Evolutionary conservation across 306 rosid species (phyloP).

Genomic region (Quercus engelmannii): DNA sequence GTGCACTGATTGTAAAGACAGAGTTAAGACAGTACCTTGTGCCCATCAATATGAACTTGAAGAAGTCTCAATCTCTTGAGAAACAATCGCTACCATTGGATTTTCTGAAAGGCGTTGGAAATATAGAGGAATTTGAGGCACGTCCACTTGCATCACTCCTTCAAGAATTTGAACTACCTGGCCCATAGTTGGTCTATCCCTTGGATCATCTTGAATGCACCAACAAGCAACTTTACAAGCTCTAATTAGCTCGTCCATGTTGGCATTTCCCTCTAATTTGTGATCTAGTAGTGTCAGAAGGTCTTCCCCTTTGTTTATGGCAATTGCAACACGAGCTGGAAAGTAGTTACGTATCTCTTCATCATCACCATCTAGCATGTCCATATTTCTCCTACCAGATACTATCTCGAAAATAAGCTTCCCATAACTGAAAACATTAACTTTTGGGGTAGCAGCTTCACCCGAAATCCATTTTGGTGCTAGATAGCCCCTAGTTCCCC

Average conservation of each 20-base stretch:
- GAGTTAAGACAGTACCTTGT: too few species aligned
- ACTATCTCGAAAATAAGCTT: slow-evolving; percentile 53
- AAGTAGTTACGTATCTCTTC: slow-evolving; percentile 16
- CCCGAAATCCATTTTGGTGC: slow-evolving; percentile 68
- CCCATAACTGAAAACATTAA: slow-evolving; percentile 49
- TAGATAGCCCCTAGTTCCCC: slow-evolving; percentile 72
- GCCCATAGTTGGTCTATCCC: slow-evolving; percentile 28
- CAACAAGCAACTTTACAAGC: slow-evolving; percentile 45
- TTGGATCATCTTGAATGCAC: slow-evolving; percentile 34
- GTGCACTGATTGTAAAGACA: too few species aligned
- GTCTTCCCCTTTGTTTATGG: slow-evolving; percentile 27
- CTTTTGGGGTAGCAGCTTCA: slow-evolving; percentile 42
- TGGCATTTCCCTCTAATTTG: slow-evolving; percentile 30
- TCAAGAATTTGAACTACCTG: slow-evolving; percentile 56
- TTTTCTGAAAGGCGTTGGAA: too few species aligned
- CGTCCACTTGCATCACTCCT: slow-evolving; percentile 23
- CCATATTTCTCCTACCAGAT: slow-evolving; percentile 46
- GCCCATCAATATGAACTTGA: too few species aligned
- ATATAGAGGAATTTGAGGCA: neutral
- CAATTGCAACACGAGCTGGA: slow-evolving; percentile 31
- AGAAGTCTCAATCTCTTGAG: too few species aligned
- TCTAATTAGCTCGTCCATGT: slow-evolving; percentile 26
- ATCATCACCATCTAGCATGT: slow-evolving; percentile 23
- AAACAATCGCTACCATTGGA: too few species aligned
- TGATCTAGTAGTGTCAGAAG: slow-evolving; percentile 28